phyloP scores from a whole-genome alignment of 345 rosid species.

The Lepidium didymum region DNA sequence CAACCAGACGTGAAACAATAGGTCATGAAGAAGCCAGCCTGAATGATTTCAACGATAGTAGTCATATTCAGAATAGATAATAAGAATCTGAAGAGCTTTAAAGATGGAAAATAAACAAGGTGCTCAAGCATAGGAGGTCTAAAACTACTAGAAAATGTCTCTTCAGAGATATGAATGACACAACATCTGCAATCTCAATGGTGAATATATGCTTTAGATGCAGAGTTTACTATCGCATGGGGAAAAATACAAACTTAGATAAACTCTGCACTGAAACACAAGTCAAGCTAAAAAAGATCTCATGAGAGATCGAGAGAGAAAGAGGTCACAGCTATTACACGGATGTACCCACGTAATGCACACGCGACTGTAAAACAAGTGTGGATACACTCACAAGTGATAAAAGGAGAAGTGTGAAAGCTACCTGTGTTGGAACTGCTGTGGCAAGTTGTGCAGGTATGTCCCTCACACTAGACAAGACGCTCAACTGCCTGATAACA shows the following conservation, averaged over 20 bases:
- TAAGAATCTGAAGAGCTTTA: background rate
- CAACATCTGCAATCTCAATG: too few relatives aligned
- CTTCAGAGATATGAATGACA: too few relatives aligned
- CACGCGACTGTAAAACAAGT: background rate
- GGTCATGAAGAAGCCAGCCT: constrained; percentile 95
- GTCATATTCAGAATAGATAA: background rate
- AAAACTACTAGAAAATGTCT: too few relatives aligned
- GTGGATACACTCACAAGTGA: background rate
- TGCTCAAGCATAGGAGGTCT: too few relatives aligned
- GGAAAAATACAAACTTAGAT: background rate
- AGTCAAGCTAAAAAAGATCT: background rate
- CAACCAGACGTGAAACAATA: constrained; percentile 84
- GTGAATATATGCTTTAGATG: too few relatives aligned
- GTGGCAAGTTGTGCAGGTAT: constrained; percentile 63
- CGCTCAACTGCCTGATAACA: constrained; percentile 43
- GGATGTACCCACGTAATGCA: background rate
- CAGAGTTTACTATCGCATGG: too few relatives aligned
- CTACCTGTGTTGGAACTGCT: constrained; percentile 76
- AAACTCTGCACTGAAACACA: background rate
- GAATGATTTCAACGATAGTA: constrained; percentile 27
- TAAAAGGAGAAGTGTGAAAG: background rate
- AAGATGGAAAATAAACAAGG: background rate
- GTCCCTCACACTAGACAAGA: constrained; percentile 53
- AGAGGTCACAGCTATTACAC: background rate
- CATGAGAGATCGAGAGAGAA: background rate